Conservation (phyloP, 1,284 basidiomycete species). For the Trichosporon sp. region DNA sequence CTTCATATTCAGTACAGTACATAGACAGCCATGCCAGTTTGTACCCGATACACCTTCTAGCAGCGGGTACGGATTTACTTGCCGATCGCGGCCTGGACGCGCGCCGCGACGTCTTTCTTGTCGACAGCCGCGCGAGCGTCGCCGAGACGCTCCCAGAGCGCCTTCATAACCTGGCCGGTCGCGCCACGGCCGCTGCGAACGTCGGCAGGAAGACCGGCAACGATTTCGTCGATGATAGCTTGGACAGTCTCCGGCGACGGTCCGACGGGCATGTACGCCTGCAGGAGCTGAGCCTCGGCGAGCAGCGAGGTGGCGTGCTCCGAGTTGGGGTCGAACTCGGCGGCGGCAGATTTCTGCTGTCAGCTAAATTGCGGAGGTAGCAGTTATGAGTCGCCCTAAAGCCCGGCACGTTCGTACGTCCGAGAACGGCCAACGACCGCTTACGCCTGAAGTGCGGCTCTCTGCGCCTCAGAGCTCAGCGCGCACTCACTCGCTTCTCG, state of each 20-base stretch:
- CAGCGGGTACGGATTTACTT: background rate
- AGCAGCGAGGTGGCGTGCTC: constrained; percentile 9
- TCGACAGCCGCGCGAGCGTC: constrained; percentile 46
- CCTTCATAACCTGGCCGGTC: constrained; percentile 47
- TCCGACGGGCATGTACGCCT: constrained; percentile 44
- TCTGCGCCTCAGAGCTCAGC: too few relatives aligned
- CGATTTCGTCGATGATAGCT: constrained; percentile 41
- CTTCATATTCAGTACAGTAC: constrained; percentile 11
- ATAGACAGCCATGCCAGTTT: constrained; percentile 11
- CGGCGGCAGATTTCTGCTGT: constrained; percentile 1
- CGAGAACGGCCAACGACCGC: too few relatives aligned
- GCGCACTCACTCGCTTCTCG: constrained; percentile 44
- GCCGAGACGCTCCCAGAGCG: constrained; percentile 51
- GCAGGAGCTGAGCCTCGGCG: constrained; percentile 44
- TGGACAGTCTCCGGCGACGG: constrained; percentile 45
- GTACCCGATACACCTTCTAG: background rate
- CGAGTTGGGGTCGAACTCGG: constrained; percentile 13
- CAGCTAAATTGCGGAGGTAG: background rate
- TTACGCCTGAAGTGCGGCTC: too few relatives aligned
- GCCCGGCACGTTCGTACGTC: too few relatives aligned
- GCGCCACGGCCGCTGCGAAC: constrained; percentile 39
- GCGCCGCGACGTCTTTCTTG: constrained; percentile 51
- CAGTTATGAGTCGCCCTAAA: too few relatives aligned
- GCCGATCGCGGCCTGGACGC: constrained; percentile 48
- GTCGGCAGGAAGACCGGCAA: constrained; percentile 36